A percentile compares a stretch with the other conserved stretches of the same genome.
phyloP scores from a whole-genome alignment of 352 stramenopile species.

The Aphanomyces euteiches region DNA sequence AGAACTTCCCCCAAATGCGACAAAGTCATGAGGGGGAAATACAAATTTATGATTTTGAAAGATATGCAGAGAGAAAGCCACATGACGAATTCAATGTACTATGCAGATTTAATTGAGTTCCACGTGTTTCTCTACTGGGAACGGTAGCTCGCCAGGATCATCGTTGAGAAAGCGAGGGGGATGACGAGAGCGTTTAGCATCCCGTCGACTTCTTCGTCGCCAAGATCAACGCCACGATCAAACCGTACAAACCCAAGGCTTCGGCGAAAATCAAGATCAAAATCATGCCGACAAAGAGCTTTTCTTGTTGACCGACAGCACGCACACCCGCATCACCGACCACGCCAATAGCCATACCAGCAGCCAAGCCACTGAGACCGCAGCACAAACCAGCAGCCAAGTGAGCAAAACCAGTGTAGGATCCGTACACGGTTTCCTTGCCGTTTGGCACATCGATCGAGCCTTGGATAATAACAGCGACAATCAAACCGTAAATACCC shows the following conservation, averaged over 20 bases:
- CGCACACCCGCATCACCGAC: constrained; percentile 95
- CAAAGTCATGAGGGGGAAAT: too few species aligned
- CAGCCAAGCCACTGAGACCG: constrained; percentile 89
- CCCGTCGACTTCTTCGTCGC: constrained; percentile 61
- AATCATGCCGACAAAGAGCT: constrained; percentile 98
- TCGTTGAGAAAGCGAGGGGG: too few species aligned
- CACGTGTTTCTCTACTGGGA: too few species aligned
- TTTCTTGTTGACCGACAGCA: constrained; percentile 96
- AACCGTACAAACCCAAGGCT: constrained; percentile 94
- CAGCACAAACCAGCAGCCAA: constrained; percentile 93
- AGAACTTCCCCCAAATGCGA: too few species aligned
- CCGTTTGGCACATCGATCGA: constrained; percentile 79
- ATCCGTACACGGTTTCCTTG: constrained; percentile 78
- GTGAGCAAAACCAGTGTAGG: constrained; percentile 94
- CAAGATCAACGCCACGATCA: constrained; percentile 94
- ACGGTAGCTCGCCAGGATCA: too few species aligned
- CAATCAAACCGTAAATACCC: constrained; percentile 96
- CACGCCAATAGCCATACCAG: constrained; percentile 94
- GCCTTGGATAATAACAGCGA: constrained; percentile 92
- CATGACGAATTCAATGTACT: not conserved
- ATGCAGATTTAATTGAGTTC: constrained; percentile 14
- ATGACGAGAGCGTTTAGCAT: constrained; percentile 13
- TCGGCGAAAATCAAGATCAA: constrained; percentile 99
- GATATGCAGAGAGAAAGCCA: not conserved
- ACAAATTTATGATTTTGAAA: too few species aligned